These are phyloP conservation scores for Rhizoctonia solani DNA, from an alignment of 1,284 basidiomycete species.

Conservation along the genomic window DNA sequence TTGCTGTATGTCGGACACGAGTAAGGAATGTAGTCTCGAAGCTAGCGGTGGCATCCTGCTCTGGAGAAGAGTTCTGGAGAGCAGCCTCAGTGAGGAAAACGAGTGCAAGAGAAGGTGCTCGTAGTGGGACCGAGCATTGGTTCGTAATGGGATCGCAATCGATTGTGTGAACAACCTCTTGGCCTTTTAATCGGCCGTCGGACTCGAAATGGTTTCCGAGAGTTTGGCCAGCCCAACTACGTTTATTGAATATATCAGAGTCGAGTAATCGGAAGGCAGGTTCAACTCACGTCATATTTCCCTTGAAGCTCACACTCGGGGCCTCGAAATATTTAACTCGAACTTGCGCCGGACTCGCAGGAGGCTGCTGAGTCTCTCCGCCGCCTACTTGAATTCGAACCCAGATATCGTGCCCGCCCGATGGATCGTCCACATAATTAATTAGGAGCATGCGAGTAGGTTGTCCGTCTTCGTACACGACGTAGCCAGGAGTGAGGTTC, in stretches of 20 bases:
- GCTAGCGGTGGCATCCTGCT: conserved; percentile 11
- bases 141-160: conserved; percentile 59
- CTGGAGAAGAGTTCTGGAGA: conserved; percentile 48
- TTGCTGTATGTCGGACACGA: conserved; percentile 48
- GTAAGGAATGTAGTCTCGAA: conserved; percentile 56
- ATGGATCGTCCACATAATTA: conserved; percentile 65
- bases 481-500: conserved; percentile 70
- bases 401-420: conserved; percentile 56
- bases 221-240: conserved; percentile 62
- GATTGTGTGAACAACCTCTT: conserved; percentile 56
- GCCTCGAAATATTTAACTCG: conserved; percentile 61
- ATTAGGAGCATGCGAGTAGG: conserved; percentile 65
- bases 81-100: conserved; percentile 64
- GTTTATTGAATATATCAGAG: conserved; percentile 38
- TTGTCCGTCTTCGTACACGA: conserved; percentile 63
- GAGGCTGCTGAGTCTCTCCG: conserved; percentile 47
- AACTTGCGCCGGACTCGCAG: conserved; percentile 51
- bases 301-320: conserved; percentile 61
- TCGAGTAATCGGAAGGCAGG: conserved; percentile 36
- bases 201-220: conserved; percentile 64
- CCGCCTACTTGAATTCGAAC: conserved; percentile 55
- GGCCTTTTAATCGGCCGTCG: conserved; percentile 64
- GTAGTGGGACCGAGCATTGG: conserved; percentile 63
- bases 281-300: conserved; percentile 63
- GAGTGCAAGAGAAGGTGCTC: conserved; percentile 70